Base-by-base conservation (phyloP, 2,329 filamentous ascomycete genomes). In the Ophiostoma sp. region DNA sequence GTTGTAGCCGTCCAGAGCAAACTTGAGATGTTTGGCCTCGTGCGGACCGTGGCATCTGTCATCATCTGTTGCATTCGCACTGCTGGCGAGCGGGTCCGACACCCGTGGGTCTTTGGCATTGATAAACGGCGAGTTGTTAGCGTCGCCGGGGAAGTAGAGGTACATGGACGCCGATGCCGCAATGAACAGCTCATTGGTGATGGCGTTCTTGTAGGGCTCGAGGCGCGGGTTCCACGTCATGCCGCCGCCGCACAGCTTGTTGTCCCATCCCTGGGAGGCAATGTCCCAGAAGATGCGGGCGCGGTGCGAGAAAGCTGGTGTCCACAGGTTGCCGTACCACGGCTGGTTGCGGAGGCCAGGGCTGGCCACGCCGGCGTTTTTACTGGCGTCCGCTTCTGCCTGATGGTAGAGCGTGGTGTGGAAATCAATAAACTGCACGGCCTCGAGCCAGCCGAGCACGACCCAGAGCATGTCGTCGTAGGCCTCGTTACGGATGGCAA, bases 401-500 rank as follows among this genome's bases (percentile, higher is more conserved):
- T 81, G 81, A 78, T 91, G 92, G 80, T 93, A 90, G 22, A 89
- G 80, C 1, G 84, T 82, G 2, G 88, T 89, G 79, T 97, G 93
- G n/a, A 87, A 83, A 42, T 89, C 84, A 70, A 95, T 88, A 79
- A 97, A 94, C 76, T 92, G 90, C 75, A 94, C 88, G 68, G 89
- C 89, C 79, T 97, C 93, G 70, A 98, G 84, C 95, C 95, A 98
- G 75, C 92, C 93, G 50, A 98, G 86, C 2, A 97, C 94, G 0
- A 98, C 94, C 95, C 95, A 98, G 2, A 97, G 87, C 84, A 97
- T 97, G 80, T 98, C 95, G 79, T 98, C 95, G 80, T 91, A 97
- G 0, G 95, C 95, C 84, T 90, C 81, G 73, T 90, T 89, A 61
- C 93, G 87, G 69, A 98, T 87, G 36, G 87, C 86, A 76, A 94